These are phyloP conservation scores for Ustilago sp. DNA, from an alignment of 1,284 basidiomycete species.

Conservation along the genomic window DNA sequence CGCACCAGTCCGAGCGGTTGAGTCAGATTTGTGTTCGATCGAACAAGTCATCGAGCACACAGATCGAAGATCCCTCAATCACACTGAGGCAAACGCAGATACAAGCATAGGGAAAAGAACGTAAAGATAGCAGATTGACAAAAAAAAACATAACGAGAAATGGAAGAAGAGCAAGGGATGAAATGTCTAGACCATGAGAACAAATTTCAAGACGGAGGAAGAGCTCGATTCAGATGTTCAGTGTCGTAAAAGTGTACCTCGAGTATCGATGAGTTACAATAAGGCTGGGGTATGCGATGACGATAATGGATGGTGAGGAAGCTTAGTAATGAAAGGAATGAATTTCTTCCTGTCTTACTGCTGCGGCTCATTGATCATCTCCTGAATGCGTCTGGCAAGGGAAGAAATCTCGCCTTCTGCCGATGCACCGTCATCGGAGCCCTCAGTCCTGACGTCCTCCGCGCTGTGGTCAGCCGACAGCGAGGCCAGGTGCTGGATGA, in stretches of 20 bases:
- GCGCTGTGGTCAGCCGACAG: constrained; percentile 43
- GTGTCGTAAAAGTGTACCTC: neutral
- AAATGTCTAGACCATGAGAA: too few relatives aligned
- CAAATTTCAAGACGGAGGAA: too few relatives aligned
- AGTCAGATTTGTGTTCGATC: neutral
- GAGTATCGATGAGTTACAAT: neutral
- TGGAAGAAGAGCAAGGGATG: neutral
- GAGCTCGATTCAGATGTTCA: too few relatives aligned
- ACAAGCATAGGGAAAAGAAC: neutral
- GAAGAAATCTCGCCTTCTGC: constrained; percentile 66
- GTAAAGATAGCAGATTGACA: neutral
- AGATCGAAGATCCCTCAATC: neutral
- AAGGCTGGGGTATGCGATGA: constrained; percentile 9
- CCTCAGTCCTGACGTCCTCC: constrained; percentile 51
- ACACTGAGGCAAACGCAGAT: neutral
- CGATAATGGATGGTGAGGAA: neutral
- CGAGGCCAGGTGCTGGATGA: constrained; percentile 59
- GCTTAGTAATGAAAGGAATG: neutral
- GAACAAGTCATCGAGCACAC: neutral
- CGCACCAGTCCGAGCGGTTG: too few relatives aligned
- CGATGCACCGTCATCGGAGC: constrained; percentile 56
- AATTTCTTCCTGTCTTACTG: constrained; percentile 3
- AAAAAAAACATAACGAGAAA: neutral
- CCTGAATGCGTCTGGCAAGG: constrained; percentile 63
- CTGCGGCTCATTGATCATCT: constrained; percentile 60